Percentiles rank a stretch among this genome's conserved stretches.
These are phyloP conservation scores for Conringia planisiliqua DNA, from an alignment of 345 rosid species.

Conservation along the genomic window DNA sequence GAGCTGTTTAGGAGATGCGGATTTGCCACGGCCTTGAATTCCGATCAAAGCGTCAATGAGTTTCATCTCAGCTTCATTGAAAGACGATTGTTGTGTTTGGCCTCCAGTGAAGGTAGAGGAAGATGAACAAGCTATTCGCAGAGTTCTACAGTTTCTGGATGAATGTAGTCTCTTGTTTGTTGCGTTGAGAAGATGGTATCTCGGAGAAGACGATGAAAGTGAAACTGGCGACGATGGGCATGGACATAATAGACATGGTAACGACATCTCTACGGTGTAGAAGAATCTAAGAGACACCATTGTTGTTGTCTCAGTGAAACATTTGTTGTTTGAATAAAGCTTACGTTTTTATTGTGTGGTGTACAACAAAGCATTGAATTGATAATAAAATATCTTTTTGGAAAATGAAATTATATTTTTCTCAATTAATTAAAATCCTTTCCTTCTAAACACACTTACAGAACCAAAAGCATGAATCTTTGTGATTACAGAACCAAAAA, in stretches of 20 bases:
- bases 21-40: conserved; percentile 90
- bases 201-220: conserved; percentile 17
- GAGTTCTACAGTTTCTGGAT: background rate
- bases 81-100: conserved; percentile 38
- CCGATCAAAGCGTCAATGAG: conserved; percentile 84
- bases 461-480: conserved; percentile 11
- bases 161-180: background rate
- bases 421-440: background rate
- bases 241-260: conserved; percentile 25
- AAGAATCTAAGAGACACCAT: conserved; percentile 28
- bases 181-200: background rate
- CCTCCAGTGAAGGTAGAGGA: conserved; percentile 25
- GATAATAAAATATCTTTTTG: background rate
- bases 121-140: conserved; percentile 25
- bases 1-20: conserved; percentile 77
- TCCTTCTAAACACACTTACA: background rate
- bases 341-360: conserved; percentile 31
- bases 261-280: conserved; percentile 17
- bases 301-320: background rate
- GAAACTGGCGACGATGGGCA: conserved; percentile 17
- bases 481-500: background rate
- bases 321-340: background rate
- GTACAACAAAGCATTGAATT: conserved; percentile 9
- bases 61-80: conserved; percentile 61
- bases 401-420: background rate